Evolutionary conservation across 805 yeast genomes (phyloP).

Genomic region (Candida fluviatilis): DNA sequence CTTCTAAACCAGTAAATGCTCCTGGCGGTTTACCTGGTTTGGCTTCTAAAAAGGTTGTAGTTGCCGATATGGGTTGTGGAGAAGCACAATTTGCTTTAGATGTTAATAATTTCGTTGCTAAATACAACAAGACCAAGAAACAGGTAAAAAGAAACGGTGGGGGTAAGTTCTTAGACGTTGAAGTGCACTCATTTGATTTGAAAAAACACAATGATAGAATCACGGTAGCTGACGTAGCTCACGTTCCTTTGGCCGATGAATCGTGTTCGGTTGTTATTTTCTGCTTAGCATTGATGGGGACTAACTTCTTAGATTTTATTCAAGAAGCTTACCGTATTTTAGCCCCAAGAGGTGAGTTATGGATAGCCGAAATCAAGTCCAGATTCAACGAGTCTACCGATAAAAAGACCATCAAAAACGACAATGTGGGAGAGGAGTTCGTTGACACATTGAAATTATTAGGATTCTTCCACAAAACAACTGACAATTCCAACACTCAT

Average conservation of each 20-base stretch:
- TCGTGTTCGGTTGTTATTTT: constrained; percentile 87
- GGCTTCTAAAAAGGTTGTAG: constrained; percentile 57
- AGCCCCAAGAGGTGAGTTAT: constrained; percentile 87
- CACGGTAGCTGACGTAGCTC: constrained; percentile 93
- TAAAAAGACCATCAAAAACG: constrained; percentile 22
- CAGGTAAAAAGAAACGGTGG: constrained; percentile 29
- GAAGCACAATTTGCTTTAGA: constrained; percentile 85
- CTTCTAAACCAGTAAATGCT: constrained; percentile 72
- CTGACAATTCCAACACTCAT: constrained; percentile 88
- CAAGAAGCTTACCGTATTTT: constrained; percentile 84
- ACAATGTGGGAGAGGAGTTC: constrained; percentile 68
- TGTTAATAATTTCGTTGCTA: constrained; percentile 46
- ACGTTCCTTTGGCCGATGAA: constrained; percentile 78
- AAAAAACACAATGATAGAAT: constrained; percentile 84
- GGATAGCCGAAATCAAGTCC: constrained; percentile 97
- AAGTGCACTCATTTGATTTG: constrained; percentile 87
- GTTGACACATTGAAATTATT: constrained; percentile 67
- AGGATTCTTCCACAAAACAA: constrained; percentile 85
- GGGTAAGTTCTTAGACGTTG: constrained; percentile 42
- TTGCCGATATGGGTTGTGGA: constrained; percentile 99
- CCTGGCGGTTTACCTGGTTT: constrained; percentile 94
- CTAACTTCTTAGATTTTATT: constrained; percentile 88
- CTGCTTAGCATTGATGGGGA: constrained; percentile 95
- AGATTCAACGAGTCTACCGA: constrained; percentile 62
- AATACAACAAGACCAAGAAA: constrained; percentile 23